These are phyloP conservation scores for Talaromyces sp. DNA, from an alignment of 2,329 filamentous ascomycete species.

Conservation along the genomic window DNA sequence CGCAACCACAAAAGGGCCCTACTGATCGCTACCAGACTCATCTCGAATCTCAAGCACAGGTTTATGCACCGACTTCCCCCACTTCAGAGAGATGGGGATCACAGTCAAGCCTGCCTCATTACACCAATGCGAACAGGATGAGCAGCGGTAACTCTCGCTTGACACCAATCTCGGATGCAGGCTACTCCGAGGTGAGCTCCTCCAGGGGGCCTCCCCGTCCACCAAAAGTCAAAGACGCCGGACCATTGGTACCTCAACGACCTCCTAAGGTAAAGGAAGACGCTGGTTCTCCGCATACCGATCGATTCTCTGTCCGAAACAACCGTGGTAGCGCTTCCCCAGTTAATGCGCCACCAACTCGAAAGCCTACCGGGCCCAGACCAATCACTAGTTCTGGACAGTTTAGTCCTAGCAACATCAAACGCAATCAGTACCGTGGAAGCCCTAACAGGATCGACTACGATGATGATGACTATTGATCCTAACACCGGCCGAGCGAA, in stretches of 20 bases:
- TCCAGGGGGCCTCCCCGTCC: conserved; percentile 46
- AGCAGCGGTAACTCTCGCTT: conserved; percentile 38
- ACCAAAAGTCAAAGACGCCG: conserved; percentile 55
- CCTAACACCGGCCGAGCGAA: neutral
- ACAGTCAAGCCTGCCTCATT: conserved; percentile 37
- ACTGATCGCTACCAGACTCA: conserved; percentile 60
- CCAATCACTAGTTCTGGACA: conserved; percentile 32
- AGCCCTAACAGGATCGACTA: conserved; percentile 30
- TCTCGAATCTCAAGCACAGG: conserved; percentile 58
- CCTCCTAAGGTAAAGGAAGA: conserved; percentile 39
- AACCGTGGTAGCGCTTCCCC: conserved; percentile 25
- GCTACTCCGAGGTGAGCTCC: conserved; percentile 43
- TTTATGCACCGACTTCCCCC: conserved; percentile 45
- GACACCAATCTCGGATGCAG: conserved; percentile 47
- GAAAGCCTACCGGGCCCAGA: conserved; percentile 41
- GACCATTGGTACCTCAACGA: conserved; percentile 55
- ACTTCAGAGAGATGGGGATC: conserved; percentile 47
- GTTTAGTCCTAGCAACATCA: conserved; percentile 25
- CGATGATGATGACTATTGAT: conserved; percentile 20
- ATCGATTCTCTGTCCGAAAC: conserved; percentile 41
- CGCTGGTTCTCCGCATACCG: conserved; percentile 36
- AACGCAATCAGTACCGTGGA: conserved; percentile 30
- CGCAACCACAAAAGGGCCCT: conserved; percentile 60
- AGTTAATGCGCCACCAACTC: conserved; percentile 26
- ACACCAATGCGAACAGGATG: conserved; percentile 31